Base-by-base conservation (phyloP, 2,329 filamentous ascomycete genomes). In the Beauveria sp. region DNA sequence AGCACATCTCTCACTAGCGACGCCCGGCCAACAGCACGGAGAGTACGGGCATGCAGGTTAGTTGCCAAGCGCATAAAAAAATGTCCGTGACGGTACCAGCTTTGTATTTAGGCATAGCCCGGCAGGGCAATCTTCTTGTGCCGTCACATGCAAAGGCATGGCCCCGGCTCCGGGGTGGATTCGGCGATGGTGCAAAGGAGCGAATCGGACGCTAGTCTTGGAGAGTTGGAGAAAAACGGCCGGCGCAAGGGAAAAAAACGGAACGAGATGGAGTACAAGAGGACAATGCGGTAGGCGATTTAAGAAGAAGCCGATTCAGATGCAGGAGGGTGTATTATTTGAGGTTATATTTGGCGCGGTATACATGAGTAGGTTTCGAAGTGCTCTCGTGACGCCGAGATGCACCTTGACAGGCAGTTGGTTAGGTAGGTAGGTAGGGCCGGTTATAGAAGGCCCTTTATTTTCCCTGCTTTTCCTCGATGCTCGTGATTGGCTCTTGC, bases 101-200 rank as follows among this genome's bases (percentile, higher is more conserved):
- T 59, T 52, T 52, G 47, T 52, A 34, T 34, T 34, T 34, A 26
- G 56, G 56, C 30, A 34, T n/a, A 44, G 47, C 14, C 24, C 24
- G 56, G 56, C 56, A 34, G 46, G 46, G 22, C 5, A 10, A 51
- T 43, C 16, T 6, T 58, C 44, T 20, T 50, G 41, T 48, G 44
- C 55, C 56, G 47, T 59, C 56, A 59, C 56, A 59, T 59, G 56
- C 18, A 34, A 59, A 59, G 56, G 34, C 24, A 37, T n/a, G 47
- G 44, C 24, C 47, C 56, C 47, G 56, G 56, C 14, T 22, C 48
- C 47, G 56, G 56, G 56, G 24, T 44, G 56, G 48, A 34, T 52
- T 52, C 34, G 55, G 24, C 46, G 55, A 58, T 51, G 46, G 55
- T 22, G 48, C 37, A 52, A 46, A 53, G 56, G 56, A 59, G 56